Conservation (phyloP, 805 yeast genomes). For the Candida sanyiensis region DNA sequence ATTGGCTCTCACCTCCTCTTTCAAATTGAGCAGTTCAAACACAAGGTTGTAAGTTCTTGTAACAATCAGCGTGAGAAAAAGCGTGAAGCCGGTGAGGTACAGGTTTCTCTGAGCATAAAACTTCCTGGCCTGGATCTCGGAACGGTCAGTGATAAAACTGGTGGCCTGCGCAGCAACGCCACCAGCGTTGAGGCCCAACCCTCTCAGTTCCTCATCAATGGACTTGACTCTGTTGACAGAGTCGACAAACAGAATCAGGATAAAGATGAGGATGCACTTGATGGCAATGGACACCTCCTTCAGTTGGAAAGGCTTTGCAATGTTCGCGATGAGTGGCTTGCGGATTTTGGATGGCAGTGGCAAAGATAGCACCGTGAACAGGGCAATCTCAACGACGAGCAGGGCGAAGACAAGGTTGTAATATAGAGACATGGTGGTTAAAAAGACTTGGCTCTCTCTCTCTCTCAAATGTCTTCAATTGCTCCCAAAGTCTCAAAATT, state of each 20-base stretch:
- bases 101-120: slow-evolving; percentile 95
- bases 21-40: slow-evolving; percentile 60
- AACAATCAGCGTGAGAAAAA: slow-evolving; percentile 80
- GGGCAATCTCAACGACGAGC: slow-evolving; percentile 67
- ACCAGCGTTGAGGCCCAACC: slow-evolving; percentile 24
- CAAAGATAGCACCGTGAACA: slow-evolving; percentile 73
- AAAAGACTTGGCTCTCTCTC: too few species aligned
- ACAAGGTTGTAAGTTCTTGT: slow-evolving; percentile 80
- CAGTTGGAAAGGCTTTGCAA: slow-evolving; percentile 64
- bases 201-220: slow-evolving; percentile 56
- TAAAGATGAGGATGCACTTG: slow-evolving; percentile 78
- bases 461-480: too few species aligned
- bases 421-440: slow-evolving; percentile 29
- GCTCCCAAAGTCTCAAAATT: too few species aligned
- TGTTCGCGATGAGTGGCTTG: slow-evolving; percentile 54
- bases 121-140: slow-evolving; percentile 84
- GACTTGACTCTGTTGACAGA: slow-evolving; percentile 77
- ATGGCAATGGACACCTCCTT: slow-evolving; percentile 70
- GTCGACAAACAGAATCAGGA: slow-evolving; percentile 78
- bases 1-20: slow-evolving; percentile 48
- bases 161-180: slow-evolving; percentile 22
- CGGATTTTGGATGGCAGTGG: slow-evolving; percentile 80
- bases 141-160: slow-evolving; percentile 46
- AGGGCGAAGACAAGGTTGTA: slow-evolving; percentile 54
- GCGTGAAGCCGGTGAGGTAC: slow-evolving; percentile 92